Evolutionary conservation across 2,329 filamentous ascomycete species (phyloP).

Genomic region (Aspergillaceae sp.): DNA sequence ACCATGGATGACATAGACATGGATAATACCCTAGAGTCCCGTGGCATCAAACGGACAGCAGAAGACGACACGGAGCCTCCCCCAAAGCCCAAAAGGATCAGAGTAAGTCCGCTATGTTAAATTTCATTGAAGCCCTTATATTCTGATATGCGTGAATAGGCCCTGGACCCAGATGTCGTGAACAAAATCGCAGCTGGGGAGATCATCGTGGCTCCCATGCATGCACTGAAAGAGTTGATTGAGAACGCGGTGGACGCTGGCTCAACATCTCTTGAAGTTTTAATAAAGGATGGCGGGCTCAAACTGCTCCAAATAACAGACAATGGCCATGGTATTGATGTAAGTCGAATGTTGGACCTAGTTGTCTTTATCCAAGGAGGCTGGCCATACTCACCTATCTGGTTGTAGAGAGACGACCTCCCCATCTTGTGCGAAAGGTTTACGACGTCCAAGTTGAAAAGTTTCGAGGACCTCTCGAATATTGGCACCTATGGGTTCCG

Average conservation of each 20-base stretch:
- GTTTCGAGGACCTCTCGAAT: conserved; percentile 80
- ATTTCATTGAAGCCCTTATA: background rate
- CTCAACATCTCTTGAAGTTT: conserved; percentile 77
- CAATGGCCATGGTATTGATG: conserved; percentile 91
- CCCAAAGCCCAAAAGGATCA: conserved; percentile 43
- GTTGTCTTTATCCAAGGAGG: background rate
- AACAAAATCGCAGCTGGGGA: conserved; percentile 98
- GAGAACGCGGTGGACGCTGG: conserved; percentile 98
- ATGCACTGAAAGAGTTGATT: conserved; percentile 91
- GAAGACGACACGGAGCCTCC: conserved; percentile 31
- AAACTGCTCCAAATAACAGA: conserved; percentile 96
- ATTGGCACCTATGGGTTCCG: conserved; percentile 98
- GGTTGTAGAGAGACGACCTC: conserved; percentile 70
- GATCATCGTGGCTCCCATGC: conserved; percentile 94
- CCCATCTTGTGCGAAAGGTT: conserved; percentile 90
- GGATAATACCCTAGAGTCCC: conserved; percentile 24
- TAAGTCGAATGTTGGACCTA: conserved; percentile 35
- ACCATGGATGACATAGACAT: conserved; percentile 37
- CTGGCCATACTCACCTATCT: conserved; percentile 10
- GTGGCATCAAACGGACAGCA: conserved; percentile 44
- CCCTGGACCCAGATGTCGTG: conserved; percentile 83
- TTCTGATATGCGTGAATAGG: conserved; percentile 41
- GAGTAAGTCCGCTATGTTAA: conserved; percentile 12
- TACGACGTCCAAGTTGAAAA: conserved; percentile 90
- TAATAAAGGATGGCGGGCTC: conserved; percentile 89